These are phyloP conservation scores for Dalbergia oliveri DNA, from an alignment of 306 rosid species.

Conservation along the genomic window DNA sequence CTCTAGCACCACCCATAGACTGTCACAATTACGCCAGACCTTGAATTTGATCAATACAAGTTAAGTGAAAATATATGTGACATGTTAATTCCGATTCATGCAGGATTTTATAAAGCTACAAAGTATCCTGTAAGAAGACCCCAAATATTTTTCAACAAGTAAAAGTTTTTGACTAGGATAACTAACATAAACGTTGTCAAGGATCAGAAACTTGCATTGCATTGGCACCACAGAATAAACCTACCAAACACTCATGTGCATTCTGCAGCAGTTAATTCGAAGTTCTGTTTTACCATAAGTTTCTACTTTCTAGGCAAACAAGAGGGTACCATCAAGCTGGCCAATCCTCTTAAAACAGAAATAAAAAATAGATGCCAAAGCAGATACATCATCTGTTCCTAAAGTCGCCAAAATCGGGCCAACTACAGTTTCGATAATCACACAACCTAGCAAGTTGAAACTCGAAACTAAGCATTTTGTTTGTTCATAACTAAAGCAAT, in stretches of 20 bases:
- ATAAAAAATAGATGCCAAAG: too few relatives aligned
- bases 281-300: neutral
- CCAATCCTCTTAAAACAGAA: neutral
- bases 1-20: neutral
- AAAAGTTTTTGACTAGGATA: neutral
- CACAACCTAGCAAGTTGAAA: conserved; percentile 15
- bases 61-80: neutral
- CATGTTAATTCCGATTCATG: neutral
- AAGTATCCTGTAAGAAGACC: conserved; percentile 14
- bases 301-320: neutral
- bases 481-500: conserved; percentile 18
- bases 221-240: neutral
- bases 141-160: neutral
- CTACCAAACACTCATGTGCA: conserved; percentile 1
- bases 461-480: conserved; percentile 13
- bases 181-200: neutral
- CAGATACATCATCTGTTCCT: too few relatives aligned
- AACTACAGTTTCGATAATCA: conserved; percentile 17
- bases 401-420: neutral
- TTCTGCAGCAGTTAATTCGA: conserved; percentile 2
- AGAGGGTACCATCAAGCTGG: neutral
- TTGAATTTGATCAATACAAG: conserved; percentile 15
- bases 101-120: conserved; percentile 4
- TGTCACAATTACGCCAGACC: conserved; percentile 19
- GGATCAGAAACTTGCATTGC: neutral